Percentiles rank a stretch among this genome's conserved stretches.
Conservation (phyloP, 225 moss, liverwort and hornwort species). For the Sphagnum tenellum region DNA sequence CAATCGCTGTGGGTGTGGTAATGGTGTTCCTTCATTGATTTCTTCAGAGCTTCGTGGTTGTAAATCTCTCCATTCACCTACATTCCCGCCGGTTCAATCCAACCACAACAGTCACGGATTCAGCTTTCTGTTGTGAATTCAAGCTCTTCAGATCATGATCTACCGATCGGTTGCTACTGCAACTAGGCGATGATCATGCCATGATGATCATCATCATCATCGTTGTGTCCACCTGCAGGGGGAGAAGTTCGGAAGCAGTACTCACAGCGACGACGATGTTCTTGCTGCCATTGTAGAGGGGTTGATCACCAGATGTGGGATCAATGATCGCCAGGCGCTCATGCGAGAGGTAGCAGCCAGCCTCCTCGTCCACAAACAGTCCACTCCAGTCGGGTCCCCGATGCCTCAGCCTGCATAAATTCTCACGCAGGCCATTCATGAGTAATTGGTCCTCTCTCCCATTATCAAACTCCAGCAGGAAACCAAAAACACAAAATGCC, state of each 20-base stretch:
- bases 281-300: constrained; percentile 64
- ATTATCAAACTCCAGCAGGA: not conserved
- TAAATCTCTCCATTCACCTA: constrained; percentile 90
- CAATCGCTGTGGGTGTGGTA: constrained; percentile 77
- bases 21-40: constrained; percentile 26
- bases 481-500: not conserved
- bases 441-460: not conserved
- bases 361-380: constrained; percentile 40
- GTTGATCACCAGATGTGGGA: constrained; percentile 80
- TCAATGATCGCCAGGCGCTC: constrained; percentile 88
- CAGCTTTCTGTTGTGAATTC: too few relatives aligned
- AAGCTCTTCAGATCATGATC: too few relatives aligned
- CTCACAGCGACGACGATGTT: constrained; percentile 65
- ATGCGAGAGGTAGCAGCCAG: constrained; percentile 66
- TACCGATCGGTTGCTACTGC: too few relatives aligned
- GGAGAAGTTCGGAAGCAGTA: not conserved
- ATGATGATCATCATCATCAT: too few relatives aligned
- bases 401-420: constrained; percentile 55
- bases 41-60: constrained; percentile 68
- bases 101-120: not conserved
- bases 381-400: constrained; percentile 94
- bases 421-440: not conserved
- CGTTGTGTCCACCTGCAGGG: too few relatives aligned
- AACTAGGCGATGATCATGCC: too few relatives aligned
- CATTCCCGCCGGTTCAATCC: not conserved